A percentile compares a stretch with the other conserved stretches of the same genome.
Conservation (phyloP, 345 rosid species). For the Dimocarpus longan region DNA sequence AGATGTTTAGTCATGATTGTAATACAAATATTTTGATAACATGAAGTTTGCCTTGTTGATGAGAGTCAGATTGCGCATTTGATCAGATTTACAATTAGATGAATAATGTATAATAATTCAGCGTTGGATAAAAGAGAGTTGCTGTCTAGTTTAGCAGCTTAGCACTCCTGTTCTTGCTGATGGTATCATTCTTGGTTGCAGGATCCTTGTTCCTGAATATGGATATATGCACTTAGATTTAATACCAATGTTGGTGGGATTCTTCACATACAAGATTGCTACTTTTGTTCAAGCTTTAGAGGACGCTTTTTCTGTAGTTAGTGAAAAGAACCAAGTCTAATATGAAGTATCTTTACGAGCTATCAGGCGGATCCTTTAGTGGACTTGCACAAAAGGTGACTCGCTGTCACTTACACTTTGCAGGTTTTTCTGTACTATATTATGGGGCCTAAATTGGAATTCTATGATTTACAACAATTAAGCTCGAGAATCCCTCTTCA, state of each 20-base stretch:
- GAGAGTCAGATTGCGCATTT: not conserved
- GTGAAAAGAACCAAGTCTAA: constrained; percentile 32
- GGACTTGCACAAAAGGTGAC: constrained; percentile 10
- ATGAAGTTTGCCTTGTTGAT: not conserved
- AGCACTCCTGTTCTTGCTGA: constrained; percentile 10
- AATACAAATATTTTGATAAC: not conserved
- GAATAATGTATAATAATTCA: not conserved
- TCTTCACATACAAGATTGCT: constrained; percentile 90
- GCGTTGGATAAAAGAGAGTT: not conserved
- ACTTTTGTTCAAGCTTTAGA: constrained; percentile 88
- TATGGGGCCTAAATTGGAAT: too few species aligned
- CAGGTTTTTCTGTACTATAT: not conserved
- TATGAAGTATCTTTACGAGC: not conserved
- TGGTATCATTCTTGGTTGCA: constrained; percentile 32
- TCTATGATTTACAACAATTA: too few species aligned
- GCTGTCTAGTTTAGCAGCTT: not conserved
- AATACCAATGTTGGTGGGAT: constrained; percentile 93
- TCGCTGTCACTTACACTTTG: not conserved
- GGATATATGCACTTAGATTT: constrained; percentile 73
- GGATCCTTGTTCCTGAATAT: constrained; percentile 85
- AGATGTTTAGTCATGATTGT: not conserved
- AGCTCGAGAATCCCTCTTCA: too few species aligned
- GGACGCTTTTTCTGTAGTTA: constrained; percentile 52
- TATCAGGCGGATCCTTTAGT: not conserved
- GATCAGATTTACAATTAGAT: not conserved